Percentiles rank a stretch among this genome's conserved stretches.
Conservation (phyloP, 2,329 filamentous ascomycete genomes). For the Fusarium nematophilum region DNA sequence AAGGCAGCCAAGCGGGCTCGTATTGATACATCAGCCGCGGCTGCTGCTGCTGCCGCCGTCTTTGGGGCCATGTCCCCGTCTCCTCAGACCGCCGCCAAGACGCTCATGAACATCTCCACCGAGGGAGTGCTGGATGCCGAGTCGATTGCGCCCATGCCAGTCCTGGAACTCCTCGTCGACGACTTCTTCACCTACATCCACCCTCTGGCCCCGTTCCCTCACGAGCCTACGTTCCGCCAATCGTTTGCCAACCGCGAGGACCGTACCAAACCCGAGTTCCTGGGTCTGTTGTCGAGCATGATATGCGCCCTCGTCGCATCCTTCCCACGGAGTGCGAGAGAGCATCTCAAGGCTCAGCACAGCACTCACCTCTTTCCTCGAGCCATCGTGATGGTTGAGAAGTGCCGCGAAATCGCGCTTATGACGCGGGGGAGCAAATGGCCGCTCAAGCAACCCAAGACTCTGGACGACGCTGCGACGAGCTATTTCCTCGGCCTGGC, state of each 20-base stretch:
- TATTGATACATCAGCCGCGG: slow-evolving; percentile 46
- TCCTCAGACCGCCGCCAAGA: slow-evolving; percentile 61
- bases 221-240: slow-evolving; percentile 80
- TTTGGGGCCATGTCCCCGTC: slow-evolving; percentile 51
- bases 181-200: slow-evolving; percentile 89
- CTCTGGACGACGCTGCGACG: slow-evolving; percentile 70
- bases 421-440: slow-evolving; percentile 71
- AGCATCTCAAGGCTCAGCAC: slow-evolving; percentile 75
- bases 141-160: slow-evolving; percentile 75
- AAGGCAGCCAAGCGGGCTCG: slow-evolving; percentile 63
- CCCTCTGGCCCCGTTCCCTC: slow-evolving; percentile 80
- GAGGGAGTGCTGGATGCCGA: slow-evolving; percentile 69
- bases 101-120: slow-evolving; percentile 58
- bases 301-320: slow-evolving; percentile 78
- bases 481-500: slow-evolving; percentile 80
- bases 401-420: slow-evolving; percentile 76
- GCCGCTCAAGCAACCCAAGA: slow-evolving; percentile 59
- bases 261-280: slow-evolving; percentile 72
- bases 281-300: slow-evolving; percentile 80
- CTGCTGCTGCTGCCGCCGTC: slow-evolving; percentile 22
- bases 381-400: slow-evolving; percentile 75
- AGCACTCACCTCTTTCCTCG: slow-evolving; percentile 74
- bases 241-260: slow-evolving; percentile 76
- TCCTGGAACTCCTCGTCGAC: slow-evolving; percentile 76
- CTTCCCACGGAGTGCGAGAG: slow-evolving; percentile 76